phyloP scores from a whole-genome alignment of 163 green algal genomes.

The Coccomyxa subellipsoidea region DNA sequence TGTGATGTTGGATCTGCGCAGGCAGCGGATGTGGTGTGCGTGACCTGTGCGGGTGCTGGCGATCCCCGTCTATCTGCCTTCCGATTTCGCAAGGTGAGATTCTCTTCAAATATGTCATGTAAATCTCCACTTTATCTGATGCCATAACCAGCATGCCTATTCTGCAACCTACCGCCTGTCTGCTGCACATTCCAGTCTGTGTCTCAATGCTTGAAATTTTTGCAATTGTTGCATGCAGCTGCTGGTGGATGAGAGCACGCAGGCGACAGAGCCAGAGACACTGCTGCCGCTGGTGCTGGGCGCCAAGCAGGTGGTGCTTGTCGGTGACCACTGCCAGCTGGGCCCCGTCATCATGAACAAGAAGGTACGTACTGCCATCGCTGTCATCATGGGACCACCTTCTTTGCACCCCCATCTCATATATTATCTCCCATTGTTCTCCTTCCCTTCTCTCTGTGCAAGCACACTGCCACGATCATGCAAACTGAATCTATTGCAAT shows the following conservation, averaged over 20 bases:
- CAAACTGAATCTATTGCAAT: too few species aligned
- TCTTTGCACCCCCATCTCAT: neutral
- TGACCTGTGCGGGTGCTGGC: constrained; percentile 90
- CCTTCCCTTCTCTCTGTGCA: too few species aligned
- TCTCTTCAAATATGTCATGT: neutral
- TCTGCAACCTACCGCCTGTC: too few species aligned
- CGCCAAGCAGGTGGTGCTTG: constrained; percentile 92
- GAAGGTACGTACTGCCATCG: constrained; percentile 4
- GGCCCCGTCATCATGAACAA: constrained; percentile 93
- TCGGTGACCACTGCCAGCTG: constrained; percentile 98
- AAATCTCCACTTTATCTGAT: too few species aligned
- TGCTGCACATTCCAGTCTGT: too few species aligned
- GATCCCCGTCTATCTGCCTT: constrained; percentile 84
- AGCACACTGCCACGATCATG: too few species aligned
- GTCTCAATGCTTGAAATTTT: too few species aligned
- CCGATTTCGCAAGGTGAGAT: constrained; percentile 77
- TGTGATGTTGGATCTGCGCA: constrained; percentile 24
- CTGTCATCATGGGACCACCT: neutral
- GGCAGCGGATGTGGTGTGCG: constrained; percentile 86
- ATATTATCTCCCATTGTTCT: too few species aligned
- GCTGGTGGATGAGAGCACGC: constrained; percentile 96
- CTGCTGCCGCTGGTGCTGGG: constrained; percentile 95
- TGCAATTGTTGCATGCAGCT: constrained; percentile 58
- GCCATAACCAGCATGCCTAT: neutral
- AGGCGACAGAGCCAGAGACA: constrained; percentile 92